phyloP scores from a whole-genome alignment of 345 rosid genomes.

The Eucalyptus leucophloia region DNA sequence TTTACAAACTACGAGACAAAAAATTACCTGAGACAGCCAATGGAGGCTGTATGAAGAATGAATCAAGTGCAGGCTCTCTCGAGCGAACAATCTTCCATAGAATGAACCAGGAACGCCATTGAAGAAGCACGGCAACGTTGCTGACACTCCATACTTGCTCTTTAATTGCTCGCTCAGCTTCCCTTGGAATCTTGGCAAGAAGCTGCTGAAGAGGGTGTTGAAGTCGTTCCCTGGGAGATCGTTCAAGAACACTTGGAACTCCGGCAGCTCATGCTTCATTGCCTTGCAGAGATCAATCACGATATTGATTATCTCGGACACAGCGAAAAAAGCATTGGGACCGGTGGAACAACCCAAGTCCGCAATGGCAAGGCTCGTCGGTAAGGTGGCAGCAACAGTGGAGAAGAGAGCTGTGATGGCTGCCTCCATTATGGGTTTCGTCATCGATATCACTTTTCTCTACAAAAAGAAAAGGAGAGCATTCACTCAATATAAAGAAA shows the following conservation, averaged over 20 bases:
- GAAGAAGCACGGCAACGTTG: not conserved
- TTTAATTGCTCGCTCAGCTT: not conserved
- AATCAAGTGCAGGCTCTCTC: conserved; percentile 16
- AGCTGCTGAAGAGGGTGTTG: conserved; percentile 23
- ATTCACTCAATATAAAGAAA: not conserved
- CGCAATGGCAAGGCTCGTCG: conserved; percentile 42
- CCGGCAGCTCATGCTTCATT: conserved; percentile 4
- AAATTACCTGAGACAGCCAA: conserved; percentile 38
- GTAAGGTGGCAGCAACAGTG: not conserved
- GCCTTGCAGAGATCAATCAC: conserved; percentile 5
- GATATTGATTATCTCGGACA: conserved; percentile 12
- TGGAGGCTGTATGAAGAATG: conserved; percentile 35
- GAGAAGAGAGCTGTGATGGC: conserved; percentile 20
- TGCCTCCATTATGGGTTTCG: conserved; percentile 27
- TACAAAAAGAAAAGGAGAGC: not conserved
- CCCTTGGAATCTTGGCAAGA: conserved; percentile 7
- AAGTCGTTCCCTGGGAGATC: conserved; percentile 52
- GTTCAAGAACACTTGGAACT: conserved; percentile 32
- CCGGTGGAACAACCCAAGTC: conserved; percentile 93
- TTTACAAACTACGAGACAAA: too few relatives aligned
- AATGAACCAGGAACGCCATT: conserved; percentile 34
- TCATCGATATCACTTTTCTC: conserved; percentile 29
- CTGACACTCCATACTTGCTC: not conserved
- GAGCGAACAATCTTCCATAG: conserved; percentile 31
- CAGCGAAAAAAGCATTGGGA: conserved; percentile 41